These are phyloP conservation scores for Suhomyces guaymorum DNA, from an alignment of 1,139 yeast genomes.

Conservation along the genomic window DNA sequence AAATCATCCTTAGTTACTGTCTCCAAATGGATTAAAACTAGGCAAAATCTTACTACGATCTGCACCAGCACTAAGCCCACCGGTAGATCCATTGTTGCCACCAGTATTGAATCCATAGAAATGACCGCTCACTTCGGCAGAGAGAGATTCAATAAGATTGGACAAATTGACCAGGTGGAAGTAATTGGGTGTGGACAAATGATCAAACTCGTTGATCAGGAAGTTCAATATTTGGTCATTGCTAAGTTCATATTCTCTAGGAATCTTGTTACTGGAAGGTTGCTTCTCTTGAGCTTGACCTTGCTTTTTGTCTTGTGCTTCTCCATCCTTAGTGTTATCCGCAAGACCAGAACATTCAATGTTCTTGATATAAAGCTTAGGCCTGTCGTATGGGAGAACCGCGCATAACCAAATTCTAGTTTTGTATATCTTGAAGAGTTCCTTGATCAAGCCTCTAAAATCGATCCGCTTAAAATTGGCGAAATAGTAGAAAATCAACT, in stretches of 20 bases:
- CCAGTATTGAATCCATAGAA: slow-evolving; percentile 45
- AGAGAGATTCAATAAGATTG: slow-evolving; percentile 37
- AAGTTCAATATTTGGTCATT: slow-evolving; percentile 46
- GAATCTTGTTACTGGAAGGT: slow-evolving; percentile 22
- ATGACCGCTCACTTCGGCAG: slow-evolving; percentile 37
- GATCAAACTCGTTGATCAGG: slow-evolving; percentile 40
- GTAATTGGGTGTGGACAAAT: slow-evolving; percentile 39
- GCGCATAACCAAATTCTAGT: slow-evolving; percentile 98
- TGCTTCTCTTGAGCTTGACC: slow-evolving; percentile 2
- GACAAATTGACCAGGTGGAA: slow-evolving; percentile 45
- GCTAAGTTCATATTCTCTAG: slow-evolving; percentile 42
- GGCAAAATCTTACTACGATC: slow-evolving; percentile 23
- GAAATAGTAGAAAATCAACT: slow-evolving; percentile 84
- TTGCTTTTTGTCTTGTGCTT: not conserved
- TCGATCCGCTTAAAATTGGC: slow-evolving; percentile 82
- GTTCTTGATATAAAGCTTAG: slow-evolving; percentile 29
- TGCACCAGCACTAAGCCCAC: slow-evolving; percentile 5
- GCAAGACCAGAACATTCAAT: slow-evolving; percentile 7
- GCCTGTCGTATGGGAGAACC: slow-evolving; percentile 48
- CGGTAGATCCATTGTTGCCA: slow-evolving; percentile 2
- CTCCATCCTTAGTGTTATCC: too few relatives aligned
- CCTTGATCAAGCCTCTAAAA: slow-evolving; percentile 88
- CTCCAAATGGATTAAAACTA: slow-evolving; percentile 36
- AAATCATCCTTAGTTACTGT: too few relatives aligned
- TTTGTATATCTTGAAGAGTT: slow-evolving; percentile 87